Evolutionary conservation across 2,329 filamentous ascomycete species (phyloP).

Genomic region (Paracamarosporium sp.): DNA sequence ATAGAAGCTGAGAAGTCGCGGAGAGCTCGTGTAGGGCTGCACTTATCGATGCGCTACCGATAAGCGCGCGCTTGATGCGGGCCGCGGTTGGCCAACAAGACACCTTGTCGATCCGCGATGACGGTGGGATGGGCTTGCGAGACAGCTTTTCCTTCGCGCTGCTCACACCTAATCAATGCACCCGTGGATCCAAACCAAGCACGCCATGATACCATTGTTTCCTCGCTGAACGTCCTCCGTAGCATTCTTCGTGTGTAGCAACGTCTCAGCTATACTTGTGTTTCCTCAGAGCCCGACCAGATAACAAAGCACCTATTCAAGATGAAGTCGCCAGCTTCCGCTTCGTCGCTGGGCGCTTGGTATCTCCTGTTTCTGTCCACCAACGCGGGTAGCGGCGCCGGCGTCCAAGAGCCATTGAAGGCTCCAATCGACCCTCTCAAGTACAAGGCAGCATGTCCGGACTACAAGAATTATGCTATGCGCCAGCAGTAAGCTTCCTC

Average conservation of each 20-base stretch:
- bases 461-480: conserved; percentile 68
- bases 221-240: conserved; percentile 21
- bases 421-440: conserved; percentile 39
- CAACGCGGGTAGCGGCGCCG: conserved; percentile 17
- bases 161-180: background rate
- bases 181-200: background rate
- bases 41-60: conserved; percentile 17
- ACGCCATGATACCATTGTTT: conserved; percentile 19
- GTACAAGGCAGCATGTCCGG: conserved; percentile 64
- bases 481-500: conserved; percentile 62
- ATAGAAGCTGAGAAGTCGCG: background rate
- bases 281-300: background rate
- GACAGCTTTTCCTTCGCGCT: background rate
- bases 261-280: background rate
- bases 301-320: background rate
- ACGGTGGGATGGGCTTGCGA: background rate
- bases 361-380: conserved; percentile 11
- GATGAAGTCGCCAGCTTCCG: conserved; percentile 24
- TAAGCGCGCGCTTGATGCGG: conserved; percentile 21
- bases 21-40: conserved; percentile 2
- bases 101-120: conserved; percentile 17
- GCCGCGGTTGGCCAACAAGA: conserved; percentile 19
- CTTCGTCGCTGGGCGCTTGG: conserved; percentile 17
- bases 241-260: conserved; percentile 2
- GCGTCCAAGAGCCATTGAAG: conserved; percentile 38